Percentiles rank a stretch among this genome's conserved stretches.
phyloP scores from a whole-genome alignment of 2,329 filamentous ascomycete genomes.

The Trichoderma aggressivum region DNA sequence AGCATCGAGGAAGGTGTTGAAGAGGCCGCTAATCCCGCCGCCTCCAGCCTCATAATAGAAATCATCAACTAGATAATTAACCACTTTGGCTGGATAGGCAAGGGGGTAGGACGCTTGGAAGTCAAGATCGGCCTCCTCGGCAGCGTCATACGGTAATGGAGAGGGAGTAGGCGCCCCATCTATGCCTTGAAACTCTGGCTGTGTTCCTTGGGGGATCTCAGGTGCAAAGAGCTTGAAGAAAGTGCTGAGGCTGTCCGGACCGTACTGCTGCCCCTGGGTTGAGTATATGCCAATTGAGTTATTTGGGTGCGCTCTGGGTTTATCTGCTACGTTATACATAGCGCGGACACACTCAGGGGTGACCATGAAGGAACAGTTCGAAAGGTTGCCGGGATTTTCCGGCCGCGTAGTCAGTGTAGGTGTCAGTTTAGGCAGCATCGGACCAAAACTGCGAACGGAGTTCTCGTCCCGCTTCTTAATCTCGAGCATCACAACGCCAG shows the following conservation, averaged over 20 bases:
- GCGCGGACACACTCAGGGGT: slow-evolving; percentile 53
- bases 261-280: slow-evolving; percentile 49
- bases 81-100: slow-evolving; percentile 48
- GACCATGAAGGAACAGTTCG: slow-evolving; percentile 38
- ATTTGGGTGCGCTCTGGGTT: slow-evolving; percentile 21
- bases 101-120: slow-evolving; percentile 46
- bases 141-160: slow-evolving; percentile 24
- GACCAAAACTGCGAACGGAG: background rate
- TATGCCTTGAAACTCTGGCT: slow-evolving; percentile 13
- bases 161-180: slow-evolving; percentile 18
- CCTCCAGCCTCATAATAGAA: background rate
- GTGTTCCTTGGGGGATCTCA: slow-evolving; percentile 17
- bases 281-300: slow-evolving; percentile 49
- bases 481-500: slow-evolving; percentile 28
- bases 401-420: background rate
- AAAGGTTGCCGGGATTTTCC: background rate
- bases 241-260: slow-evolving; percentile 44
- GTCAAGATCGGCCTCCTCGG: slow-evolving; percentile 47
- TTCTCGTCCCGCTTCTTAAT: background rate
- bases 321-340: slow-evolving; percentile 35
- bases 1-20: slow-evolving; percentile 40
- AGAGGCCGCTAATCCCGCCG: slow-evolving; percentile 24
- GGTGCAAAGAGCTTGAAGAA: slow-evolving; percentile 42
- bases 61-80: slow-evolving; percentile 37
- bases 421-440: background rate